These are phyloP conservation scores for Pseudogymnoascus sp. DNA, from an alignment of 2,329 filamentous ascomycete species.

Conservation along the genomic window DNA sequence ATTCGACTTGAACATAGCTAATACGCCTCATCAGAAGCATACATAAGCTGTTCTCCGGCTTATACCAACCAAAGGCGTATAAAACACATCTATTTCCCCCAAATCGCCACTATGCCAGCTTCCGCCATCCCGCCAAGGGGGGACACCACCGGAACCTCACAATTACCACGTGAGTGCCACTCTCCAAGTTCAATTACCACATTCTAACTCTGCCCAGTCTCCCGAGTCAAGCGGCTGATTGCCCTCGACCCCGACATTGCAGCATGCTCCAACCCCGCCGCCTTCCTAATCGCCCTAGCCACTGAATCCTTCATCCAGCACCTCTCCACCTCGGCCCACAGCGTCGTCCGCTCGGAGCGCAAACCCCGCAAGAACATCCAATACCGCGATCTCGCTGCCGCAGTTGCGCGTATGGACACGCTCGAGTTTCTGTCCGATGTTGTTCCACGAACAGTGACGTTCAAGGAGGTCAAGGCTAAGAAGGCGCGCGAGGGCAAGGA, in stretches of 20 bases:
- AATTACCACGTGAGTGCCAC: conserved; percentile 66
- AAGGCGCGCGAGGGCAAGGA: conserved; percentile 31
- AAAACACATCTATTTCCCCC: background rate
- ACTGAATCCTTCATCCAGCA: conserved; percentile 96
- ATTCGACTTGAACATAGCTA: background rate
- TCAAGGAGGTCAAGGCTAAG: conserved; percentile 69
- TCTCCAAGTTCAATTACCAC: background rate
- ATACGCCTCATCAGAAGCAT: background rate
- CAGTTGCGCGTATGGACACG: conserved; percentile 81
- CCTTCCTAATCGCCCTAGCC: conserved; percentile 87
- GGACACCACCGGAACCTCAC: conserved; percentile 77
- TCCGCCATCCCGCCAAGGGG: conserved; percentile 70
- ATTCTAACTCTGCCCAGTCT: conserved; percentile 49
- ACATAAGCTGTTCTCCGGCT: background rate
- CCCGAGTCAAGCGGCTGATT: conserved; percentile 94
- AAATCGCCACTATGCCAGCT: conserved; percentile 62
- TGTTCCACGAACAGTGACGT: conserved; percentile 77
- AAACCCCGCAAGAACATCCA: conserved; percentile 92
- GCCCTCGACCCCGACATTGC: conserved; percentile 76
- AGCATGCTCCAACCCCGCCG: conserved; percentile 85
- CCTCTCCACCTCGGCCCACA: conserved; percentile 75
- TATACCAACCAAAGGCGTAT: background rate
- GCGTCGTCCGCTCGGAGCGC: conserved; percentile 80
- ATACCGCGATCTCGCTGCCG: conserved; percentile 86
- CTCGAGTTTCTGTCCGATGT: conserved; percentile 91